Evolutionary conservation across 371 early-diverging fungal species (phyloP), one percentile per base, ranked within the genome.

Genomic region (Dinochytrium kinnereticum): DNA sequence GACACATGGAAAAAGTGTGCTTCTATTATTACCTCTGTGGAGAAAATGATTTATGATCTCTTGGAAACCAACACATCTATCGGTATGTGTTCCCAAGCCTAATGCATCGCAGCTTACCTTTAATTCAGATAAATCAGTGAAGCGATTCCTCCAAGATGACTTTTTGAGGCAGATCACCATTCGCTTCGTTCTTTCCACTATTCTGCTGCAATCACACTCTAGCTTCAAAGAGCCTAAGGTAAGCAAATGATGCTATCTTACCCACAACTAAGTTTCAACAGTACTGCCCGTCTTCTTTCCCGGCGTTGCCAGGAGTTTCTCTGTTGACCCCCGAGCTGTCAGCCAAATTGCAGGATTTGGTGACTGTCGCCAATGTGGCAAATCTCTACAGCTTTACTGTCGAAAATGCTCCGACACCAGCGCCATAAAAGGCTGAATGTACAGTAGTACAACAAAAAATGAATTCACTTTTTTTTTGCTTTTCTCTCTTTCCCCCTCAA

Each of bases 151-250:
- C 77, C 87, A 90, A 38, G 98, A 97, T 77, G 95, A 94, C 57
- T 96, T 96, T 77, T 73, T 96, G 75, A 87, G 93, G 51, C 93
- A 92, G 74, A 91, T 97, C 73, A 86, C 95, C 66, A 90, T 93
- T 21, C 90, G 96, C 7, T 95, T 91, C 81, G 91, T 94, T 0
- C 61, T 97, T 0, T 92, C 92, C 76, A 84, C 87, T 53, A 85
- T 87, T 3, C 81, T 95, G 39, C 79, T 96, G 40, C 68, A 70
- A n/a, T 67, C 75, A 39, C 90, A 90, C 71, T 65, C 57, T 24
- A 77, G 76, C 39, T 90, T 90, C 79, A 81, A 79, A 57, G 82
- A 87, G 17, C 78, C 88, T 0, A 86, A 89, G 81, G 88, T 88
- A 65, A 0, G 37, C 67, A 51, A 17, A 0, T 40, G 3, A 19